Base-by-base conservation (phyloP, 2,329 filamentous ascomycete genomes). In the Fusarium nelsonii region DNA sequence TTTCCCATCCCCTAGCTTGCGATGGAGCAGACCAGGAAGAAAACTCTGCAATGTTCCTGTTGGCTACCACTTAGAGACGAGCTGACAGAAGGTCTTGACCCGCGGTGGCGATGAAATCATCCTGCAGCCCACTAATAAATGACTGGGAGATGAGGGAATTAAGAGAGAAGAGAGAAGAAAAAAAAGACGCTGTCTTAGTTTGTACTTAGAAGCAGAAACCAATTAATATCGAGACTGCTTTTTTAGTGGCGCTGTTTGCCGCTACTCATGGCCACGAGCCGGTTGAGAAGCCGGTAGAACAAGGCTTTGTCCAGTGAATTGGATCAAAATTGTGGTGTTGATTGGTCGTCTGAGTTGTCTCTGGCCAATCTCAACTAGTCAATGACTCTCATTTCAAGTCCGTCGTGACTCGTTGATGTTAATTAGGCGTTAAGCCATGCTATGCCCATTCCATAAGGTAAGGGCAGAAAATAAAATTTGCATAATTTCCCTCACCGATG, bases 381-480 rank as follows among this genome's bases (percentile, higher is more conserved):
- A 51, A 56, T 33, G 48, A 32, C 33, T 48, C 61, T 61, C 51
- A 51, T 33, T 16, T 56, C 44, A 50, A 45, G 23, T 16, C 30
- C 39, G 30, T 55, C 41, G 46, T 52, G 56, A 55, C 63, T 59
- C 44, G 40, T 36, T 49, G 28, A 28, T 39, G 16, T 12, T 45
- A n/a, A 9, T 8, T 32, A 45, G 26, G 14, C 28, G 6, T 30
- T 30, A 30, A 30, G 10, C 30, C 30, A 30, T 30, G 16, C 46
- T 49, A 30, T 49, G 16, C 46, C 41, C 33, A 36, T 52, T 53
- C 67, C 59, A 67, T 55, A 63, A 68, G 45, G 23, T 23, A 50
- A 69, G 48, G 58, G 52, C 20, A 40, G 52, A 56, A 63, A 65
- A 60, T 73, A 73, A 76, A 66, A 77, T 76, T 76, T 76, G 73